Conservation (phyloP, 768 basidiomycete species). For the Naganishia vaughanmartiniae region DNA sequence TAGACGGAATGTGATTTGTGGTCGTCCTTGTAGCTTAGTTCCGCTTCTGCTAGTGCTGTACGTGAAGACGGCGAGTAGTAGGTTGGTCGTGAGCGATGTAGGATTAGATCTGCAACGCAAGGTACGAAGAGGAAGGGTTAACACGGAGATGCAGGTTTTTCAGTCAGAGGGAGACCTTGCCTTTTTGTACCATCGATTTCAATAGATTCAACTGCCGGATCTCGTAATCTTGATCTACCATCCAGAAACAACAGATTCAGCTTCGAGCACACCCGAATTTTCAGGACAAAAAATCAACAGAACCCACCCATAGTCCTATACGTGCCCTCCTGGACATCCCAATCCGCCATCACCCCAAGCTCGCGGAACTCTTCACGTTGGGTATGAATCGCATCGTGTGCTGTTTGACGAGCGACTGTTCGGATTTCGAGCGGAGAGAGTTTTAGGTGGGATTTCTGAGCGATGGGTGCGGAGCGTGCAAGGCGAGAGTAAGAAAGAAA, state of each 20-base stretch:
- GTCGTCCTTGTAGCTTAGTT: constrained; percentile 82
- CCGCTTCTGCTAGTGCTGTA: constrained; percentile 92
- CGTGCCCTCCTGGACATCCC: constrained; percentile 60
- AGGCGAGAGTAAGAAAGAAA: constrained; percentile 18
- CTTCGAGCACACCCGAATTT: background rate
- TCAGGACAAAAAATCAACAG: background rate
- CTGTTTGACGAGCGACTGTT: constrained; percentile 67
- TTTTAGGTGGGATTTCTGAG: constrained; percentile 60
- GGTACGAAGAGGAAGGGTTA: background rate
- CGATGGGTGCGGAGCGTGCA: background rate
- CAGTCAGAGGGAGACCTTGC: constrained; percentile 52
- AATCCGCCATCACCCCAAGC: constrained; percentile 90
- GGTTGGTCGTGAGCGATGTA: constrained; percentile 80
- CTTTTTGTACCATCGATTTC: constrained; percentile 79
- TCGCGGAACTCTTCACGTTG: constrained; percentile 77
- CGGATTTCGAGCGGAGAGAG: constrained; percentile 67
- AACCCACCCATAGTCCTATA: constrained; percentile 80
- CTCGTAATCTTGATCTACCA: constrained; percentile 77
- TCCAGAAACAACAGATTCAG: background rate
- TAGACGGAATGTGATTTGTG: constrained; percentile 86
- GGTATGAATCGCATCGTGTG: constrained; percentile 66
- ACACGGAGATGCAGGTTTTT: background rate
- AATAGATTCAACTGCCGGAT: constrained; percentile 83
- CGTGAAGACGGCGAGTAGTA: constrained; percentile 92
- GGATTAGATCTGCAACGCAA: constrained; percentile 65